Conservation (phyloP, 768 basidiomycete genomes). For the Hemileccinum impolitum region DNA sequence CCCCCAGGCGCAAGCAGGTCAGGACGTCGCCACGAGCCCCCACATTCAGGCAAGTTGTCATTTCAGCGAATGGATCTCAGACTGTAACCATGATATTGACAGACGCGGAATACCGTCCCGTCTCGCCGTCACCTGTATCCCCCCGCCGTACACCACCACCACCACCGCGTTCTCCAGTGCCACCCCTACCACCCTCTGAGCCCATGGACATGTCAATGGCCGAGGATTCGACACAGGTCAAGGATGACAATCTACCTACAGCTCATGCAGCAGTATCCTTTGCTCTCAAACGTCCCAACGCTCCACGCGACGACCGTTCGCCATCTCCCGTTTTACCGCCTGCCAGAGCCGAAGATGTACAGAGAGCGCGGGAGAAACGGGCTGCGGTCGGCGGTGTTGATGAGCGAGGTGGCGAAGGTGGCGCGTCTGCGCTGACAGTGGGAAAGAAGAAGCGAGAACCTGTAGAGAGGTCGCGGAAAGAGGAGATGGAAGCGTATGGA, state of each 20-base stretch:
- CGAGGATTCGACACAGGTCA: conserved; percentile 11
- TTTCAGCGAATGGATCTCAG: not conserved
- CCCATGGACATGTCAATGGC: conserved; percentile 31
- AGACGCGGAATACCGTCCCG: conserved; percentile 20
- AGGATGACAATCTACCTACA: conserved; percentile 33
- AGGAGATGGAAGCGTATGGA: conserved; percentile 68
- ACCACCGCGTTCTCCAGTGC: conserved; percentile 24
- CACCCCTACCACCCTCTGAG: conserved; percentile 33
- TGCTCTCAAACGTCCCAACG: conserved; percentile 42
- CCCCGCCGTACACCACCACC: conserved; percentile 19
- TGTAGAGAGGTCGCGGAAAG: conserved; percentile 52
- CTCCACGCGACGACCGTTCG: conserved; percentile 45
- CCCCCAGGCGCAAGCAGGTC: conserved; percentile 6
- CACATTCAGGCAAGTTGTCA: conserved; percentile 9
- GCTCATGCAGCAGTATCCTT: conserved; percentile 41
- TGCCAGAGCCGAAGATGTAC: conserved; percentile 27
- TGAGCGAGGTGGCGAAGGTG: conserved; percentile 4
- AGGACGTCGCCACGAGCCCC: conserved; percentile 10
- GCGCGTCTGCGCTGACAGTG: not conserved
- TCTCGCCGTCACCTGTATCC: conserved; percentile 23
- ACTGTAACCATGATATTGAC: not conserved
- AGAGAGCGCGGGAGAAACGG: conserved; percentile 26
- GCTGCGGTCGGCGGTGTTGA: conserved; percentile 8
- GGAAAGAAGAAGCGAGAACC: conserved; percentile 39
- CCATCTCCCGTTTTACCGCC: conserved; percentile 38